These are phyloP conservation scores for Saccharomyces pastorianus DNA, from an alignment of 1,139 yeast genomes.

Conservation along the genomic window DNA sequence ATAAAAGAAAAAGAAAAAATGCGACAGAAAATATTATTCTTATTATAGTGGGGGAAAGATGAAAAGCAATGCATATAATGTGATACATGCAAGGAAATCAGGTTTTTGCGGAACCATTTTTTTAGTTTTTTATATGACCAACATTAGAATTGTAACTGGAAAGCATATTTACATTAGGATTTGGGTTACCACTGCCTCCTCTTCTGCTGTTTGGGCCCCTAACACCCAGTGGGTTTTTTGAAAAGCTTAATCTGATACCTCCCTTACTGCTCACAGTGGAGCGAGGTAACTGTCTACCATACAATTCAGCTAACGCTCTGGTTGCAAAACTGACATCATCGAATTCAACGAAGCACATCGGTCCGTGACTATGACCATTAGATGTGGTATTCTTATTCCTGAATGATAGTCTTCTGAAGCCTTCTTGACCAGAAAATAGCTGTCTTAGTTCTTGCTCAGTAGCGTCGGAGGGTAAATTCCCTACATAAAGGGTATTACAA, in stretches of 20 bases:
- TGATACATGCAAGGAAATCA: not conserved
- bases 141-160: slow-evolving; percentile 2
- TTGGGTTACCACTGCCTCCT: slow-evolving; percentile 15
- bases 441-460: slow-evolving; percentile 87
- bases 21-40: not conserved
- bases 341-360: slow-evolving; percentile 98
- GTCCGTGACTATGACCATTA: slow-evolving; percentile 59
- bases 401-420: slow-evolving; percentile 86
- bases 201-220: slow-evolving; percentile 46
- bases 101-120: not conserved
- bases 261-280: slow-evolving; percentile 69
- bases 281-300: slow-evolving; percentile 76
- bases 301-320: slow-evolving; percentile 82
- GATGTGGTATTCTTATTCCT: slow-evolving; percentile 50
- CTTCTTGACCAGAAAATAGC: slow-evolving; percentile 79
- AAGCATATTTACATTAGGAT: slow-evolving; percentile 1
- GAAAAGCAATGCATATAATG: not conserved
- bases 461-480: slow-evolving; percentile 95
- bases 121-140: slow-evolving; percentile 5
- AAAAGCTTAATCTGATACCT: slow-evolving; percentile 86
- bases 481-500: slow-evolving; percentile 92
- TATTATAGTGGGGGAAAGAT: not conserved
- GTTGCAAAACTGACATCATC: slow-evolving; percentile 94
- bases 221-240: slow-evolving; percentile 94
- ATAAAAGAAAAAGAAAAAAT: not conserved